Conservation (phyloP, 306 rosid genomes). For the Ceratonia siliqua region DNA sequence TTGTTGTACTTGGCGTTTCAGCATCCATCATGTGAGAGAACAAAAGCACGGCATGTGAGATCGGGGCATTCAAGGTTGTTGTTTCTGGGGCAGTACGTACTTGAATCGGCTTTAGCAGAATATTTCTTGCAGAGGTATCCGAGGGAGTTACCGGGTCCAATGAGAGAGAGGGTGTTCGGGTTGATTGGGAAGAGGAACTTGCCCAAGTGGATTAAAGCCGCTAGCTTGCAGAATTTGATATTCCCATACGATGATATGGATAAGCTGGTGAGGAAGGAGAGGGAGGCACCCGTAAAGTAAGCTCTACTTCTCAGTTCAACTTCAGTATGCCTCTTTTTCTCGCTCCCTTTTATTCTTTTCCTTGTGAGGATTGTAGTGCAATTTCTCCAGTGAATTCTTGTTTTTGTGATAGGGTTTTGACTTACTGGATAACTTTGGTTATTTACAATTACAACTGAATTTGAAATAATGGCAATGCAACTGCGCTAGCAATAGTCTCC, state of each 20-base stretch:
- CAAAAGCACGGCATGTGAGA: constrained; percentile 72
- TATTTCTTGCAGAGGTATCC: constrained; percentile 92
- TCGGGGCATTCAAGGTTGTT: constrained; percentile 80
- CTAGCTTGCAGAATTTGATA: constrained; percentile 92
- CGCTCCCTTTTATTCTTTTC: neutral
- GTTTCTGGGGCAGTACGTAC: constrained; percentile 88
- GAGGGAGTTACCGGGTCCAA: constrained; percentile 94
- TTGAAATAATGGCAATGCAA: neutral
- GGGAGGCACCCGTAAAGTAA: constrained; percentile 90
- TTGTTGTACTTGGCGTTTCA: constrained; percentile 94
- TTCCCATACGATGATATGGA: constrained; percentile 84
- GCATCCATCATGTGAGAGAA: constrained; percentile 85
- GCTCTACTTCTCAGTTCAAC: constrained; percentile 29
- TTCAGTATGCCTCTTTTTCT: constrained; percentile 32
- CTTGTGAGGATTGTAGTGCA: neutral
- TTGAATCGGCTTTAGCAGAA: constrained; percentile 79
- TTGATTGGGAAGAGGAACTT: constrained; percentile 81
- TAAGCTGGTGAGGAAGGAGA: constrained; percentile 71
- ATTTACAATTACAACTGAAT: neutral
- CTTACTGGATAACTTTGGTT: neutral
- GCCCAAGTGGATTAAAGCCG: constrained; percentile 87
- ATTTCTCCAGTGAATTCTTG: neutral
- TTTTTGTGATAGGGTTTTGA: neutral
- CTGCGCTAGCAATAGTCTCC: neutral
- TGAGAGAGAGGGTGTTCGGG: constrained; percentile 92